A percentile compares a stretch with the other conserved stretches of the same genome.
Conservation (phyloP, 1,139 yeast species). For the Kodamaea alishanica region DNA sequence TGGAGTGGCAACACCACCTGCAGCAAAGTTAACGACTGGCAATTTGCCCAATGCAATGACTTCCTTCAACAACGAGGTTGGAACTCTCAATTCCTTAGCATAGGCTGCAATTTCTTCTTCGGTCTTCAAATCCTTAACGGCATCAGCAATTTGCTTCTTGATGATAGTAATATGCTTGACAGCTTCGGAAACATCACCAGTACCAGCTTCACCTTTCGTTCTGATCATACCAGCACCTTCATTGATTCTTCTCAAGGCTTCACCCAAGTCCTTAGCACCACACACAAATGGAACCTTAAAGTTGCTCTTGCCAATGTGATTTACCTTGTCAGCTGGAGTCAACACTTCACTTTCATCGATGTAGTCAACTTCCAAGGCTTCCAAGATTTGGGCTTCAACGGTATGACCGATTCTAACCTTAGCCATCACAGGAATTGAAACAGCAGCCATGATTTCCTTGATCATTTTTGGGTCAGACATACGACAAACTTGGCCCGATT, state of each 20-base stretch:
- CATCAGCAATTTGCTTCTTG: slow-evolving; percentile 51
- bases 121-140: slow-evolving; percentile 34
- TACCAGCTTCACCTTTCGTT: slow-evolving; percentile 88
- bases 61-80: slow-evolving; percentile 49
- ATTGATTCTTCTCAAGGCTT: slow-evolving; percentile 73
- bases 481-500: slow-evolving; percentile 79
- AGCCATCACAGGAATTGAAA: slow-evolving; percentile 81
- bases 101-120: slow-evolving; percentile 42
- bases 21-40: slow-evolving; percentile 86
- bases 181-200: slow-evolving; percentile 87
- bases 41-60: slow-evolving; percentile 52
- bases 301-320: slow-evolving; percentile 60
- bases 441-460: slow-evolving; percentile 68
- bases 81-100: slow-evolving; percentile 63
- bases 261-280: slow-evolving; percentile 82
- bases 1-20: slow-evolving; percentile 90
- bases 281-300: slow-evolving; percentile 81
- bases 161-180: slow-evolving; percentile 69
- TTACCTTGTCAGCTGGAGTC: slow-evolving; percentile 72
- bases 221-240: slow-evolving; percentile 91
- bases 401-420: slow-evolving; percentile 83
- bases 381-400: slow-evolving; percentile 79
- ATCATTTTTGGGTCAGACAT: slow-evolving; percentile 88
- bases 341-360: slow-evolving; percentile 84
- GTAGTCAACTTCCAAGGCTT: slow-evolving; percentile 72